Conservation (phyloP, 768 basidiomycete genomes). For the Mycena galopus region DNA sequence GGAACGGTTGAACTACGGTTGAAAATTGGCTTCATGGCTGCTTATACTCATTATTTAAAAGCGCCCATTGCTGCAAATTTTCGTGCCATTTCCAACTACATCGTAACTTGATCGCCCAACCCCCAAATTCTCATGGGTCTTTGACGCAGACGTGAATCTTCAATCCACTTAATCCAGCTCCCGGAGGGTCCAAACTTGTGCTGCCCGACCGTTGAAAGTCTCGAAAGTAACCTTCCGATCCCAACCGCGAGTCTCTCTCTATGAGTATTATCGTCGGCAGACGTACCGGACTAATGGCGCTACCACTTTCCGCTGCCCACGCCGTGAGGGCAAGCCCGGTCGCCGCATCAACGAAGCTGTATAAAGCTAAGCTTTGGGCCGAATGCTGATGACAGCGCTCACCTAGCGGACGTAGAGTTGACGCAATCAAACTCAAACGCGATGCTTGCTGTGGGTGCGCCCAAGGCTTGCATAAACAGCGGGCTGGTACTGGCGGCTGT, state of each 20-base stretch:
- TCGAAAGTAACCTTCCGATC: constrained; percentile 20
- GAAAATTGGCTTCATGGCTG: too few relatives aligned
- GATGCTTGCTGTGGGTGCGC: background rate
- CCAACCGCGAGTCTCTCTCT: background rate
- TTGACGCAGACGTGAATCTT: background rate
- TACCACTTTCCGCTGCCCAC: constrained; percentile 13
- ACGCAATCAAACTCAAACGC: constrained; percentile 13
- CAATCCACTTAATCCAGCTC: constrained; percentile 9
- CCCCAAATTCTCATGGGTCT: too few relatives aligned
- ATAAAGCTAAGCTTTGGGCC: background rate
- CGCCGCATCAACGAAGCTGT: constrained; percentile 11
- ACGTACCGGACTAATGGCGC: constrained; percentile 19
- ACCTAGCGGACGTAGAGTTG: background rate
- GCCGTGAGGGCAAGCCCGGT: constrained; percentile 15
- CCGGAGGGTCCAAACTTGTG: constrained; percentile 16
- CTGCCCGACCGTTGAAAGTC: constrained; percentile 1
- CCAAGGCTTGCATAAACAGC: constrained; percentile 16
- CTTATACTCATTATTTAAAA: too few relatives aligned
- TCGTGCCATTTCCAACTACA: too few relatives aligned
- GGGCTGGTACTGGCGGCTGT: constrained; percentile 1
- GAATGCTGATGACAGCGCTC: background rate
- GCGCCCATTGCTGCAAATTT: too few relatives aligned
- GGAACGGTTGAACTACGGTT: too few relatives aligned
- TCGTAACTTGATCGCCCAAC: too few relatives aligned
- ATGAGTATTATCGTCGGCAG: background rate